These are phyloP conservation scores for Linum lewisii DNA, from an alignment of 345 rosid genomes.

Conservation along the genomic window DNA sequence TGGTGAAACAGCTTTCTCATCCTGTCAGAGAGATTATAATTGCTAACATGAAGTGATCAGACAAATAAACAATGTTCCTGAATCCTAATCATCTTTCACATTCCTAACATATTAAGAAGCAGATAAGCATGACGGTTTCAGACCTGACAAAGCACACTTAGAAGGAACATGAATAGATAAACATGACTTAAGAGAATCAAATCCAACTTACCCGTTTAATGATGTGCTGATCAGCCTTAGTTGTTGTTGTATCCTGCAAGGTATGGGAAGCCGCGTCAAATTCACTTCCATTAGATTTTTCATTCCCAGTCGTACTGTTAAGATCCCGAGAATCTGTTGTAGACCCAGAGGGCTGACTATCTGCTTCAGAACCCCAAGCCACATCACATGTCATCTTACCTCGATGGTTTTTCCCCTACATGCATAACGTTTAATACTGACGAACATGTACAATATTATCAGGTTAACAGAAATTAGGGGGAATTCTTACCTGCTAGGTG, in stretches of 20 bases:
- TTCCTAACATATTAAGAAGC: background rate
- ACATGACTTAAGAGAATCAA: background rate
- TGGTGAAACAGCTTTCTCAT: conserved; percentile 24
- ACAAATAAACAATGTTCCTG: background rate
- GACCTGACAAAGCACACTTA: background rate
- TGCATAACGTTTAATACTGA: background rate
- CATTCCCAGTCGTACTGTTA: conserved; percentile 32
- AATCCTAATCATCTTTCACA: background rate
- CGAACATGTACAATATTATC: background rate
- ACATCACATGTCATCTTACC: conserved; percentile 33
- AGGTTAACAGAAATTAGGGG: background rate
- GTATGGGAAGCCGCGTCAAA: conserved; percentile 28
- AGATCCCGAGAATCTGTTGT: conserved; percentile 31
- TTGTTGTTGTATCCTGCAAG: conserved; percentile 26
- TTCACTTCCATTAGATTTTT: conserved; percentile 40
- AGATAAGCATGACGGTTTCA: background rate
- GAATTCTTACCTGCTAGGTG: conserved; percentile 39
- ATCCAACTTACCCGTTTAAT: conserved; percentile 38
- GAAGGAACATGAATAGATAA: background rate
- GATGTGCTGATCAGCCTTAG: conserved; percentile 28
- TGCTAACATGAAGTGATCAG: background rate
- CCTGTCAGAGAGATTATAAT: conserved; percentile 17
- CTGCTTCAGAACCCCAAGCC: conserved; percentile 37
- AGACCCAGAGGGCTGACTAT: conserved; percentile 33
- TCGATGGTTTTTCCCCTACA: conserved; percentile 32